Percentiles rank a stretch among this genome's conserved stretches.
Conservation (phyloP, 805 yeast species). For the Saccharomyces kudriavzevii region DNA sequence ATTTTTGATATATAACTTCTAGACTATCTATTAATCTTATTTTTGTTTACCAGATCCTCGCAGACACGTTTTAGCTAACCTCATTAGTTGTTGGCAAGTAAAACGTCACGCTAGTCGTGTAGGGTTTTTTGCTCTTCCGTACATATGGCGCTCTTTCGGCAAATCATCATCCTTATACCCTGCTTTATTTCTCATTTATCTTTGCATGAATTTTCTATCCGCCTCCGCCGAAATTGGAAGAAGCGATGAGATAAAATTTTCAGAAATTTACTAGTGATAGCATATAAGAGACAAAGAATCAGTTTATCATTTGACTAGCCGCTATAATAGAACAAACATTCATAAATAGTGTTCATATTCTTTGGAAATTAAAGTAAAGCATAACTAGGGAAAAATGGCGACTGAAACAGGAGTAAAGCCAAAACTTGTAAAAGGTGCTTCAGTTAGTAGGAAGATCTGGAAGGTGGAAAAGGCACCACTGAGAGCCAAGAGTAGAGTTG, state of each 20-base stretch:
- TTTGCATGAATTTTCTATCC: neutral
- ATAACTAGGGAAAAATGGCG: neutral
- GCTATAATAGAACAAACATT: neutral
- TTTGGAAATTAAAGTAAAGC: neutral
- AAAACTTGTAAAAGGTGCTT: conserved; percentile 33
- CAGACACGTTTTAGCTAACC: too few relatives aligned
- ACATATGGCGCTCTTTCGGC: neutral
- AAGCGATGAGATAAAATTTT: conserved; percentile 1
- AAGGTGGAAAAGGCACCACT: conserved; percentile 60
- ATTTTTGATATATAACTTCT: neutral
- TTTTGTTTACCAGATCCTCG: neutral
- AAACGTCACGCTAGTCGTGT: neutral
- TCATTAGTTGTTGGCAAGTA: too few relatives aligned
- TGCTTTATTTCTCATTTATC: neutral
- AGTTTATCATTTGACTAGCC: neutral
- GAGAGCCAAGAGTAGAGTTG: conserved; percentile 54
- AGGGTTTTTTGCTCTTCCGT: neutral
- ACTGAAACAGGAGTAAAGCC: neutral
- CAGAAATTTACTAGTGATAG: neutral
- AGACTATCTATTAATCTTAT: conserved; percentile 1
- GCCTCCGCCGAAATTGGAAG: neutral
- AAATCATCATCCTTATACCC: neutral
- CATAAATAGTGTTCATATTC: neutral
- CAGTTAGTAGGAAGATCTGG: conserved; percentile 68
- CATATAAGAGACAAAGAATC: neutral